Evolutionary conservation across 176 grass and related monocot species (phyloP).

Genomic region (Aegilops longissima): DNA sequence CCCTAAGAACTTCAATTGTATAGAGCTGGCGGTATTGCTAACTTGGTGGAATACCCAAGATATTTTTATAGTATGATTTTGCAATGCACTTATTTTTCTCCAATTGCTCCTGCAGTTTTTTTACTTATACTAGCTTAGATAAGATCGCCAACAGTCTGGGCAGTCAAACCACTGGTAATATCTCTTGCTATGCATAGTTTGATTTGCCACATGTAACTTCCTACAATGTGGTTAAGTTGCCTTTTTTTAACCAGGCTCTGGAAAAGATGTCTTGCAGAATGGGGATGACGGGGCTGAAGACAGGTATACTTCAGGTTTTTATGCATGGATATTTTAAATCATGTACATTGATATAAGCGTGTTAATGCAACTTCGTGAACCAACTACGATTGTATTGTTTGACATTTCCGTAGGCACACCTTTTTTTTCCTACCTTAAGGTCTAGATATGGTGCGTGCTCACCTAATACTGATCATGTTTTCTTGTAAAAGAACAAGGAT

Average conservation of each 20-base stretch:
- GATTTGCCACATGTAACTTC: neutral
- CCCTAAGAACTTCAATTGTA: neutral
- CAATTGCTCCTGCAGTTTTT: slow-evolving; percentile 59
- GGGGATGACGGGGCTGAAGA: slow-evolving; percentile 34
- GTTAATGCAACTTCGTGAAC: neutral
- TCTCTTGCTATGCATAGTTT: neutral
- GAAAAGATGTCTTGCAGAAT: slow-evolving; percentile 27
- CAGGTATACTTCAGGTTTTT: slow-evolving; percentile 37
- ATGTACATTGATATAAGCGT: neutral
- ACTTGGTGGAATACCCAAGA: neutral
- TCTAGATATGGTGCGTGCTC: neutral
- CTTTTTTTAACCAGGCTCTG: slow-evolving; percentile 41
- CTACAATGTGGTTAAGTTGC: slow-evolving; percentile 19
- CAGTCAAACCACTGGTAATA: slow-evolving; percentile 47
- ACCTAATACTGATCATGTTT: slow-evolving; percentile 1
- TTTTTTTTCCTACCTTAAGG: neutral
- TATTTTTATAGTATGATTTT: neutral
- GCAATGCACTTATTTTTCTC: slow-evolving; percentile 12
- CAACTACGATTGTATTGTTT: neutral
- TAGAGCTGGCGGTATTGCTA: neutral
- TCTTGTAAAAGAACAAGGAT: neutral
- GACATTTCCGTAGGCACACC: neutral
- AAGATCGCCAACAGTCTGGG: slow-evolving; percentile 65
- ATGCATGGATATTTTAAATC: neutral
- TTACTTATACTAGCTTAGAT: slow-evolving; percentile 84